A percentile compares a stretch with the other conserved stretches of the same genome.
Conservation (phyloP, 1,284 basidiomycete species). For the Wallemia hederae region DNA sequence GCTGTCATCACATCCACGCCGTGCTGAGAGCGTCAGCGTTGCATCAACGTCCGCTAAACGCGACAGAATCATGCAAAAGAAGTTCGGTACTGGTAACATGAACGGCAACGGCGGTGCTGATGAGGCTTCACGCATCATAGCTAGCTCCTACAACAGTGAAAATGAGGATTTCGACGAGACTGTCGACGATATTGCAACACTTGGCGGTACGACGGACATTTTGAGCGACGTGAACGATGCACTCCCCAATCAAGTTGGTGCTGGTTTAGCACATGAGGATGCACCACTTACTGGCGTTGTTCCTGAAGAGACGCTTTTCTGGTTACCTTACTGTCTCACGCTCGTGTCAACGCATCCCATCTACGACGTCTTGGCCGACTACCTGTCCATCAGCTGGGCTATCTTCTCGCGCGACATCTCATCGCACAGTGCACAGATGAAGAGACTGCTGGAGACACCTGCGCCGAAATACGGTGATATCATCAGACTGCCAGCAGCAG, state of each 20-base stretch:
- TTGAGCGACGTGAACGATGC: neutral
- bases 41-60: conserved; percentile 2
- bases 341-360: conserved; percentile 68
- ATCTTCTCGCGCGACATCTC: conserved; percentile 73
- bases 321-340: conserved; percentile 48
- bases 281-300: conserved; percentile 15
- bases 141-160: neutral
- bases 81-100: conserved; percentile 48
- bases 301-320: conserved; percentile 63
- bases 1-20: conserved; percentile 3
- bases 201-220: neutral
- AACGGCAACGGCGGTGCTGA: conserved; percentile 21
- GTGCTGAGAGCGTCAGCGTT: conserved; percentile 1
- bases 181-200: neutral
- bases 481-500: conserved; percentile 20
- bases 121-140: conserved; percentile 18
- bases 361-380: conserved; percentile 76
- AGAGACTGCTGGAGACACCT: conserved; percentile 41
- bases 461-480: conserved; percentile 61
- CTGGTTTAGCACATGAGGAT: neutral
- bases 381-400: conserved; percentile 58
- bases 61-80: conserved; percentile 6
- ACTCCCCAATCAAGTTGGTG: neutral
- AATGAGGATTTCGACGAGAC: neutral
- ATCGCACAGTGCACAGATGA: conserved; percentile 54